Conservation (phyloP, 768 basidiomycete species). For the Gyrodon lividus region DNA sequence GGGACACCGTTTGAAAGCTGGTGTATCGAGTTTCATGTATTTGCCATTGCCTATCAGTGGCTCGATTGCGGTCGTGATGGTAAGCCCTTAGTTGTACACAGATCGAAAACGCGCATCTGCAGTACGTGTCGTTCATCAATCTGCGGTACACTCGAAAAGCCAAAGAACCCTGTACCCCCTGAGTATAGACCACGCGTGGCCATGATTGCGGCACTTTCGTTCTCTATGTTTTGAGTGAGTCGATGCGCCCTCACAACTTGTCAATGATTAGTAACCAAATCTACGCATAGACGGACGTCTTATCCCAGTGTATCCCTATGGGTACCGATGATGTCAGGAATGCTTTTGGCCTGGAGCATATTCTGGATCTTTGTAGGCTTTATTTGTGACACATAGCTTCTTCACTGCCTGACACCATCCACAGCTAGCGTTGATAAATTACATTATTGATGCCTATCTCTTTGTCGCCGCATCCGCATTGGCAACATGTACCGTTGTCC, state of each 20-base stretch:
- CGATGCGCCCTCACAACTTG: neutral
- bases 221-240: conserved; percentile 51
- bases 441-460: conserved; percentile 61
- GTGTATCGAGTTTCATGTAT: conserved; percentile 58
- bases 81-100: conserved; percentile 25
- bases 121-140: conserved; percentile 49
- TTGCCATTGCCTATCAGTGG: conserved; percentile 60
- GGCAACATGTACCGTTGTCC: conserved; percentile 50
- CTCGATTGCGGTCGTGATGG: conserved; percentile 41
- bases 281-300: conserved; percentile 52
- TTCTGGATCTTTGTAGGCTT: conserved; percentile 53
- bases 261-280: neutral
- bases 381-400: neutral
- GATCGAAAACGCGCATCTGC: conserved; percentile 15
- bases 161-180: conserved; percentile 51
- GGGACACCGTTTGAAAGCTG: conserved; percentile 52
- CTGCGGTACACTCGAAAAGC: conserved; percentile 47
- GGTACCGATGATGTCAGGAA: conserved; percentile 52
- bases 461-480: conserved; percentile 56
- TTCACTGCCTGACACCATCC: neutral
- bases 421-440: conserved; percentile 55
- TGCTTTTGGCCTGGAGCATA: conserved; percentile 51
- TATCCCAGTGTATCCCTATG: conserved; percentile 50
- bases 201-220: conserved; percentile 50
- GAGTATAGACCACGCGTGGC: conserved; percentile 54